Conservation (phyloP, 768 basidiomycete species). For the Pleurotus salmoneostramineus region DNA sequence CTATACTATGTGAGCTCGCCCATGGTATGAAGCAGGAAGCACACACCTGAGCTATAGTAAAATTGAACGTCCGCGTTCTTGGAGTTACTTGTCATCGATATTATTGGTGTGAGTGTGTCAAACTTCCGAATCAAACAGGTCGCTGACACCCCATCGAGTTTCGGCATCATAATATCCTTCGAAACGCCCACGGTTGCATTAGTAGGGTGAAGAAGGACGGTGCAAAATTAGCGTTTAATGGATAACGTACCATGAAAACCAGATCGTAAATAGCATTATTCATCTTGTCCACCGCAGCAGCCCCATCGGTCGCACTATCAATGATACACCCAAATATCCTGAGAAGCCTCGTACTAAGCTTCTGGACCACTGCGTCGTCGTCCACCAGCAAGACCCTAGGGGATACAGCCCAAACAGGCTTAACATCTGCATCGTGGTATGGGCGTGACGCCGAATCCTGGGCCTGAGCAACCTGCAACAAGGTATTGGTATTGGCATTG, state of each 20-base stretch:
- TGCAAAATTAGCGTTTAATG: too few species aligned
- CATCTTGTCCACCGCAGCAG: constrained; percentile 1
- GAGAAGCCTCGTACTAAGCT: neutral
- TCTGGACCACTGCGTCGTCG: constrained; percentile 4
- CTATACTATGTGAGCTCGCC: neutral
- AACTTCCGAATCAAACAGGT: constrained; percentile 1
- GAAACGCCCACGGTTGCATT: neutral
- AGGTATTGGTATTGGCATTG: neutral
- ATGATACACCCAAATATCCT: constrained; percentile 5
- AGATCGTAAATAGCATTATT: constrained; percentile 5
- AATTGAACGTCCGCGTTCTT: constrained; percentile 1
- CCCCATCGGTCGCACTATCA: constrained; percentile 2
- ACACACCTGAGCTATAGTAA: constrained; percentile 3
- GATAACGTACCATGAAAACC: constrained; percentile 4
- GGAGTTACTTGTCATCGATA: constrained; percentile 6
- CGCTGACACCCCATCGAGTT: constrained; percentile 1
- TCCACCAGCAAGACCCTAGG: constrained; percentile 5
- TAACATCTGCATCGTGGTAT: neutral
- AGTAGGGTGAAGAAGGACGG: too few species aligned
- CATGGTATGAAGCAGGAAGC: too few species aligned
- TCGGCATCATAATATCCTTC: constrained; percentile 7
- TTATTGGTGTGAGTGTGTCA: constrained; percentile 1
- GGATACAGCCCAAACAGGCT: constrained; percentile 5
- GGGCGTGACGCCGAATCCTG: neutral
- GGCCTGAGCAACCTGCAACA: neutral